A percentile compares a stretch with the other conserved stretches of the same genome.
phyloP scores from a whole-genome alignment of 2,329 filamentous ascomycete genomes.

The Trichoderma sp. region DNA sequence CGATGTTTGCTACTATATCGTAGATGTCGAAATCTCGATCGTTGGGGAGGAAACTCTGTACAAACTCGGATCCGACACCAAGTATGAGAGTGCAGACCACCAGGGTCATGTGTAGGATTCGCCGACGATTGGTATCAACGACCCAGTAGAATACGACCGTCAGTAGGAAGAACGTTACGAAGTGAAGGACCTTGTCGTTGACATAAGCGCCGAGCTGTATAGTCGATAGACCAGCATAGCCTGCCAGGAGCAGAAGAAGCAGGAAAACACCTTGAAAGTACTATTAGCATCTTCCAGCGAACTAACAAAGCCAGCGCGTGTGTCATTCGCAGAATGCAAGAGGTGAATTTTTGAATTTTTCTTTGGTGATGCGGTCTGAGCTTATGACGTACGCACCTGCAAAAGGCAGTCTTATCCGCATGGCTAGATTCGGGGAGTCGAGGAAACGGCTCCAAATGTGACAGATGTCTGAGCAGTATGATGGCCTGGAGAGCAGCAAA shows the following conservation, averaged over 20 bases:
- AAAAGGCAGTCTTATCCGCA: conserved; percentile 87
- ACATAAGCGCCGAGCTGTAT: conserved; percentile 58
- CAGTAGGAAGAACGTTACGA: conserved; percentile 85
- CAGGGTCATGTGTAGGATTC: conserved; percentile 80
- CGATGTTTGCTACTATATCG: conserved; percentile 84
- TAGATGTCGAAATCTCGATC: conserved; percentile 72
- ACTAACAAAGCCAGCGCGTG: neutral
- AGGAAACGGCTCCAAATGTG: neutral
- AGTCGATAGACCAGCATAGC: conserved; percentile 75
- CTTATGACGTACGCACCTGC: conserved; percentile 62
- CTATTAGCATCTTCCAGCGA: neutral
- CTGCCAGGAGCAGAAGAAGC: conserved; percentile 71
- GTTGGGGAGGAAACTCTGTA: conserved; percentile 75
- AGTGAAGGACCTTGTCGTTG: conserved; percentile 90
- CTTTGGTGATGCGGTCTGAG: neutral
- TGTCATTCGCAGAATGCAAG: neutral
- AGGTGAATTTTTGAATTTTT: neutral
- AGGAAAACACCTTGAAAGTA: conserved; percentile 62
- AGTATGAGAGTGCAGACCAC: conserved; percentile 73
- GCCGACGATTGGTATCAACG: conserved; percentile 83
- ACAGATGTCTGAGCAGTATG: neutral
- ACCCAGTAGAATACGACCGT: conserved; percentile 96
- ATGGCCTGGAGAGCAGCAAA: conserved; percentile 6
- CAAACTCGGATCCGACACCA: conserved; percentile 72
- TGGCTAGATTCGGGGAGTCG: conserved; percentile 37